Base-by-base conservation (phyloP, 2,329 filamentous ascomycete species). In the Penicillium sp. region DNA sequence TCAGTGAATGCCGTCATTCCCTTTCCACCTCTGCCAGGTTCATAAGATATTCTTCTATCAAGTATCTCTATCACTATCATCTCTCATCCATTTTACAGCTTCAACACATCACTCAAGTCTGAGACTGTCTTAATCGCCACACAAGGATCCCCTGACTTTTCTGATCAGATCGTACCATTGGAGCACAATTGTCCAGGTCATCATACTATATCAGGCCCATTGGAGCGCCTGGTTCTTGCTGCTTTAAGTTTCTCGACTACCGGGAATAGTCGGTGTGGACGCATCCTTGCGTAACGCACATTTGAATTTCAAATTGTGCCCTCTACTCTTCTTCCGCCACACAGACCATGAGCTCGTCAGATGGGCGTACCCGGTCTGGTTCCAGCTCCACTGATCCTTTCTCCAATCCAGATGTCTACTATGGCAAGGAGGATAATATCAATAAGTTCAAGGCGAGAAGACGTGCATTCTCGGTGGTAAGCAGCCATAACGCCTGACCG, bases 321-420 rank as follows among this genome's bases (percentile, higher is more conserved):
- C 39, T 52, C 54, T 38, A 36, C 51, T 41, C 55, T 46, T 45
- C 48, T 25, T 40, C 54, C 40, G 50, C 52, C 49, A 43, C 48
- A 45, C 44, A 62, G 59, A 72, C 57, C 57, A 78, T 78, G 76
- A 76, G 67, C 70, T 74, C 73, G 69, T 63, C 72, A 71, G 63
- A 75, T 62, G 70, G 63, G 46, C 72, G 72, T 54, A 75, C 74
- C 62, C 68, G 74, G 54, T 62, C 65, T 40, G 76, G 75, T 58
- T 79, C 79, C 56, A 68, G 73, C 57, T 79, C 79, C 56, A 68
- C 79, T 63, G 84, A 87, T 70, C 84, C 84, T 5, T 82, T 81
- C 66, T 82, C 83, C 38, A 76, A 82, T 39, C 79, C 84, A 9
- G 79, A 83, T 59, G 73, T 85, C 61, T 87, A 87, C 72, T 87